Conservation (phyloP, 805 yeast genomes). For the Lipomyces kockii region DNA sequence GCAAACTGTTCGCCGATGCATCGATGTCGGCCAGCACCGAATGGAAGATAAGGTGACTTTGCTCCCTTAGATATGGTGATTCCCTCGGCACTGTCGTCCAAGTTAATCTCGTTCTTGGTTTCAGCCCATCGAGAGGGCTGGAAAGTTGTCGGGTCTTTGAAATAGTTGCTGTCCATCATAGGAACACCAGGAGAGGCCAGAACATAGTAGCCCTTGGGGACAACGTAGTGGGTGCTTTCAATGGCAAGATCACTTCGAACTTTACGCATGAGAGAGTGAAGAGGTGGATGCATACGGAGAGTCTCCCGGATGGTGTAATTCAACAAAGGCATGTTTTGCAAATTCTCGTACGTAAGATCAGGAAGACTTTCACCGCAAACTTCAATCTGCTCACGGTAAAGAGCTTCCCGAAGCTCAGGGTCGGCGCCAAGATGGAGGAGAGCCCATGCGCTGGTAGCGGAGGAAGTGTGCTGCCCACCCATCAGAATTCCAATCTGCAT, state of each 20-base stretch:
- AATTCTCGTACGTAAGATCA: slow-evolving; percentile 78
- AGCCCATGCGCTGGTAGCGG: slow-evolving; percentile 95
- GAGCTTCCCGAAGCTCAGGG: slow-evolving; percentile 82
- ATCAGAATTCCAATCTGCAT: slow-evolving; percentile 91
- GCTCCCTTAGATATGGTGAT: slow-evolving; percentile 84
- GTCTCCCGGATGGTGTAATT: slow-evolving; percentile 90
- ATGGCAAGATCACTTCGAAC: slow-evolving; percentile 78
- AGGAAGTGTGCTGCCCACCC: slow-evolving; percentile 99
- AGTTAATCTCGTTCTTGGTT: slow-evolving; percentile 38
- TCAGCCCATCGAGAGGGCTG: slow-evolving; percentile 86
- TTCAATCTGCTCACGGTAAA: slow-evolving; percentile 71
- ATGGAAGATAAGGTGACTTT: slow-evolving; percentile 91
- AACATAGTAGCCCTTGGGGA: slow-evolving; percentile 88
- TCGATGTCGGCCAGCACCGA: slow-evolving; percentile 99
- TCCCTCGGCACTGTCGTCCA: slow-evolving; percentile 65
- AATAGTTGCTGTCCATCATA: slow-evolving; percentile 72
- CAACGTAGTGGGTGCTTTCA: slow-evolving; percentile 76
- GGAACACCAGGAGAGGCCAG: slow-evolving; percentile 94
- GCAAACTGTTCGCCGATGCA: slow-evolving; percentile 99
- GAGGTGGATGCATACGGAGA: slow-evolving; percentile 92
- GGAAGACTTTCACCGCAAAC: slow-evolving; percentile 54
- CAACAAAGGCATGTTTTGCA: slow-evolving; percentile 78
- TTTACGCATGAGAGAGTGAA: slow-evolving; percentile 93
- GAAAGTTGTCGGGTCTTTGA: slow-evolving; percentile 73
- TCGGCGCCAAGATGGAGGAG: slow-evolving; percentile 86